These are phyloP conservation scores for Scalesia atractyloides DNA, from an alignment of 129 eudicot genomes.

Conservation along the genomic window DNA sequence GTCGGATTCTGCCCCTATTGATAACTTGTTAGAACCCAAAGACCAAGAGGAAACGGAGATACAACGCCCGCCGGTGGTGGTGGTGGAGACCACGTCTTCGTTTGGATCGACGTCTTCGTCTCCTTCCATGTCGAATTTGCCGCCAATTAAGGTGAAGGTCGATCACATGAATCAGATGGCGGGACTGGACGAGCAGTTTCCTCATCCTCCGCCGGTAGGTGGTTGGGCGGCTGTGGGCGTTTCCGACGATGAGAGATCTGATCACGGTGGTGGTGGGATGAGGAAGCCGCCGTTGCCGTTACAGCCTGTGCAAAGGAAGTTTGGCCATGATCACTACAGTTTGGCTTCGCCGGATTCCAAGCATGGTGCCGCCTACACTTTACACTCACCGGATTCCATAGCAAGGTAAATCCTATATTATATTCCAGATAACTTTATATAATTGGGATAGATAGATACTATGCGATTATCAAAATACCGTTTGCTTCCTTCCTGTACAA, in stretches of 20 bases:
- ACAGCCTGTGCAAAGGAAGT: constrained; percentile 62
- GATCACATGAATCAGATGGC: constrained; percentile 55
- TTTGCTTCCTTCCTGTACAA: no score
- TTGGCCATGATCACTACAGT: constrained; percentile 45
- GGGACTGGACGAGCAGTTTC: constrained; percentile 57
- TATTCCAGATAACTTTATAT: not conserved
- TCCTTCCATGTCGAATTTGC: constrained; percentile 62
- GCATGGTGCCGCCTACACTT: constrained; percentile 48
- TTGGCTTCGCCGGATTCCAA: constrained; percentile 75
- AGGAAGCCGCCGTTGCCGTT: constrained; percentile 77
- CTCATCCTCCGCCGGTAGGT: not conserved
- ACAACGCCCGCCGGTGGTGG: constrained; percentile 45
- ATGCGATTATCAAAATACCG: no score
- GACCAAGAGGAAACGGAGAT: constrained; percentile 31
- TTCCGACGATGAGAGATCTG: constrained; percentile 64
- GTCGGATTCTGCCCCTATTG: constrained; percentile 60
- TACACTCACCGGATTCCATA: constrained; percentile 79
- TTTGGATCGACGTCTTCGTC: constrained; percentile 70
- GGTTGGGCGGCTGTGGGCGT: constrained; percentile 15
- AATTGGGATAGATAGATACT: no score
- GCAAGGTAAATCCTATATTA: constrained; percentile 46
- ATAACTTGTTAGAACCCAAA: constrained; percentile 55
- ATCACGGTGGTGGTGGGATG: constrained; percentile 47
- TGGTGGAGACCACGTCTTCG: constrained; percentile 59
- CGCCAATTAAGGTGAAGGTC: constrained; percentile 53